Conservation (phyloP, 441 rosid genomes). For the Erodium texanum region DNA sequence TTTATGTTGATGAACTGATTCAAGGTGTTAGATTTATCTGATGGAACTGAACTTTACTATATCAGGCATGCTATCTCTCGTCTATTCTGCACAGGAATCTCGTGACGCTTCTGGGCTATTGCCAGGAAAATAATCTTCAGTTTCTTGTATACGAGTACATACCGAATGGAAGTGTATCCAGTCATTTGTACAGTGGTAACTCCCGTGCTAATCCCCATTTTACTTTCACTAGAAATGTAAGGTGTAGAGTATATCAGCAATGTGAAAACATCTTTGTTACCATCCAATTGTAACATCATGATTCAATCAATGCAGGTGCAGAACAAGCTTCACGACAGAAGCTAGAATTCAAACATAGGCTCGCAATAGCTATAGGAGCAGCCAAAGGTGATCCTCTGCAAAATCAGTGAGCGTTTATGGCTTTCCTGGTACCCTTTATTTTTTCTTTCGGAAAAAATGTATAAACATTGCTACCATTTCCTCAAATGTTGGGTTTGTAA, state of each 20-base stretch:
- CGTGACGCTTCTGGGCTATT: slow-evolving; percentile 57
- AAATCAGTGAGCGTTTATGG: slow-evolving; percentile 72
- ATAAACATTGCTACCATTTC: no score
- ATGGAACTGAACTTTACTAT: slow-evolving; percentile 17
- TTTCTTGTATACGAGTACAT: slow-evolving; percentile 57
- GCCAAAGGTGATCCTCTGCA: slow-evolving; percentile 80
- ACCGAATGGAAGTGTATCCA: slow-evolving; percentile 76
- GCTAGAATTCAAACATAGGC: slow-evolving; percentile 66
- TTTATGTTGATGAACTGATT: not conserved
- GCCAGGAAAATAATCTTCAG: slow-evolving; percentile 59
- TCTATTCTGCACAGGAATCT: slow-evolving; percentile 57
- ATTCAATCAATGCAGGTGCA: slow-evolving; percentile 46
- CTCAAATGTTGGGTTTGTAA: no score
- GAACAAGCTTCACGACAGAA: slow-evolving; percentile 47
- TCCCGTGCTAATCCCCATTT: slow-evolving; percentile 19
- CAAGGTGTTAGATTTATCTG: not conserved
- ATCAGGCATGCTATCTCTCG: slow-evolving; percentile 51
- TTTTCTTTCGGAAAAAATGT: slow-evolving; percentile 30
- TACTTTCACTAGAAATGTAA: slow-evolving; percentile 8
- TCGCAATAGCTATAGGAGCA: slow-evolving; percentile 55
- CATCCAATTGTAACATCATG: no score
- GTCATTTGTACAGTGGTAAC: slow-evolving; percentile 64
- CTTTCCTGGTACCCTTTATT: slow-evolving; percentile 51
- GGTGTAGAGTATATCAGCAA: not conserved
- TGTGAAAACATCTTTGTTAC: no score